Evolutionary conservation across 148 eudicot genomes (phyloP).

Genomic region (Vaccinium vitisidaea): DNA sequence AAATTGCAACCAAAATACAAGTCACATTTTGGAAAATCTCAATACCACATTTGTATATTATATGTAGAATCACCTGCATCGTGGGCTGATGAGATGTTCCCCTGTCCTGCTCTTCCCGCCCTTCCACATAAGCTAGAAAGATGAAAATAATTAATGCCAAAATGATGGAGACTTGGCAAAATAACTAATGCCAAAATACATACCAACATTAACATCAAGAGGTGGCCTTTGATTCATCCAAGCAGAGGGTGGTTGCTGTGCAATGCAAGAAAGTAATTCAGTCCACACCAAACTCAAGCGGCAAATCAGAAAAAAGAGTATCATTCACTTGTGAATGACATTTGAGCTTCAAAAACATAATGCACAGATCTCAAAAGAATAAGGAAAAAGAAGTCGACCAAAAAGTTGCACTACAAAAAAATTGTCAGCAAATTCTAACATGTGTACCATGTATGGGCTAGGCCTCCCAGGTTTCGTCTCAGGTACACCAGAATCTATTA

Average conservation of each 20-base stretch:
- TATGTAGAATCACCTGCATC: conserved; percentile 59
- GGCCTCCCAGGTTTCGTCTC: conserved; percentile 73
- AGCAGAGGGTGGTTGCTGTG: conserved; percentile 83
- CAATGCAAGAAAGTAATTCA: conserved; percentile 20
- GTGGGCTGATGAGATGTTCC: conserved; percentile 59
- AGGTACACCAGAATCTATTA: conserved; percentile 39
- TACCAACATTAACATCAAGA: conserved; percentile 87
- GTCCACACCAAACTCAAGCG: not conserved
- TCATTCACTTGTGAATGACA: not conserved
- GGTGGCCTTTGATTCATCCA: conserved; percentile 89
- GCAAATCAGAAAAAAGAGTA: not conserved
- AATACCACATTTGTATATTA: conserved; percentile 1
- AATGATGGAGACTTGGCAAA: not conserved
- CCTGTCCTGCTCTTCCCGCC: conserved; percentile 69
- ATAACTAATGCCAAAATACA: conserved; percentile 24
- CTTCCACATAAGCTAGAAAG: conserved; percentile 78
- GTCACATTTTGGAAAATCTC: not conserved
- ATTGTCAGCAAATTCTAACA: not conserved
- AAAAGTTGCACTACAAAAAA: not conserved
- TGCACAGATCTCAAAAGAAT: not conserved
- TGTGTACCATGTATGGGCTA: conserved; percentile 71
- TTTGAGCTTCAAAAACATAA: not conserved
- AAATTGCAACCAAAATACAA: not conserved
- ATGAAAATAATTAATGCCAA: conserved; percentile 1
- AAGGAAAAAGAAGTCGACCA: not conserved